These are phyloP conservation scores for Adansonia grandidieri DNA, from an alignment of 441 rosid genomes.

Conservation along the genomic window DNA sequence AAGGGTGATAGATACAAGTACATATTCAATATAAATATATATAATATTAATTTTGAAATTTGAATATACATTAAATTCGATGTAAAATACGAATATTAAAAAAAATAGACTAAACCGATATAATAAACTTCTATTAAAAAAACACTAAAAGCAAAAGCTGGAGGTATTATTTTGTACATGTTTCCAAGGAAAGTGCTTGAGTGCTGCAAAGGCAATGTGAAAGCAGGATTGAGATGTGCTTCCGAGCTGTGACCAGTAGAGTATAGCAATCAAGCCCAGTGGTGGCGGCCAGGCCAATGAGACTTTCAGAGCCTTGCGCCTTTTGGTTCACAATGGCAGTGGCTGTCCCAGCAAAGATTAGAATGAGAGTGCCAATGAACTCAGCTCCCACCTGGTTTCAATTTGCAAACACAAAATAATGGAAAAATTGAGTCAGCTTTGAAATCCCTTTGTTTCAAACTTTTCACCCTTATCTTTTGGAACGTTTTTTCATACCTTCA, in stretches of 20 bases:
- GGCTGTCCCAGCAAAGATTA: constrained; percentile 80
- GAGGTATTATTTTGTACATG: constrained; percentile 43
- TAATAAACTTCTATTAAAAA: no score
- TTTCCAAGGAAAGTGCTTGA: constrained; percentile 88
- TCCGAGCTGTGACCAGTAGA: constrained; percentile 95
- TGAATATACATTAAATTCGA: no score
- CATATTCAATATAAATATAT: no score
- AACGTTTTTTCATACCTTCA: constrained; percentile 54
- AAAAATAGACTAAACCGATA: no score
- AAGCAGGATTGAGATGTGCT: constrained; percentile 86
- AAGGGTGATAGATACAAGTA: no score
- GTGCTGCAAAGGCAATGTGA: constrained; percentile 84
- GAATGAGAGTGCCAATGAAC: constrained; percentile 82
- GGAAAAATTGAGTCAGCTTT: neutral
- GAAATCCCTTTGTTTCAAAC: neutral
- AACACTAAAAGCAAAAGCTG: neutral
- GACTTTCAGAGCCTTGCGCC: constrained; percentile 72
- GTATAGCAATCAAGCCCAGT: constrained; percentile 73
- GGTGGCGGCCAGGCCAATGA: constrained; percentile 78
- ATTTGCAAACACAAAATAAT: neutral
- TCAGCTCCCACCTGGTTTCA: constrained; percentile 77
- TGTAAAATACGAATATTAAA: no score
- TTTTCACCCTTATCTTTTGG: no score
- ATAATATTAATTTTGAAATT: no score
- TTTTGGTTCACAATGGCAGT: constrained; percentile 85